Base-by-base conservation (phyloP, 228 moss, liverwort and hornwort genomes). In the Sphagnum magellanicum region DNA sequence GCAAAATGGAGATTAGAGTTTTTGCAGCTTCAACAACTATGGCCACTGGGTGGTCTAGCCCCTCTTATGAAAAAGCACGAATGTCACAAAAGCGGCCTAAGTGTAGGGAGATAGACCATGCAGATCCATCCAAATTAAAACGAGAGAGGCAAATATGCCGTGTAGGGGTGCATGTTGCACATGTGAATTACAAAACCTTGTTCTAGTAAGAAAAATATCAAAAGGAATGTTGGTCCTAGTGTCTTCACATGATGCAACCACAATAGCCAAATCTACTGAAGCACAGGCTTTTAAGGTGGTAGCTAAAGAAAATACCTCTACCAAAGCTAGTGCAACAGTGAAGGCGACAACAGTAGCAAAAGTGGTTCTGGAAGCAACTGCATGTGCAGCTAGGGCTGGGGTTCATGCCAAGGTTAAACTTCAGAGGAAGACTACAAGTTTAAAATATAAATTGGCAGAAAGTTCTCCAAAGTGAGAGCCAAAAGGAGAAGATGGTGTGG, bases 351-450 rank as follows among this genome's bases (percentile, higher is more conserved):
- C 88, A 12, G 79, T 77, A 48, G 93, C 97, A 5, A 92, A 90
- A 74, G 85, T 77, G 4, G 97, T 93, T 46, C 72, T 98, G 53
- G 97, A 98, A 72, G 90, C 84, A 11, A 91, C 97, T 16, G 93
- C 93, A 0, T 79, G 76, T 15, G 93, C 91, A 6, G 74, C 72
- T 1, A 86, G 81, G 64, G 91, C 84, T 5, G 88, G 81, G 62
- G 82, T 80, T 57, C 81, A 82, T 53, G 79, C 78, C 67, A 84
- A 83, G 14, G 73, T 65, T 5, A 91, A 89, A 57, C 70, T 89
- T 7, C 81, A 90, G 51, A 82, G 81, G 72, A 90, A 81, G 69
- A 67, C 52, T n/a, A 80, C 75, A 49, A 83, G 73, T 48, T 71
- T 72, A 6, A 85, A 89, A 63, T 65, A 65, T 63, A 79, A 64